Evolutionary conservation across 2,329 filamentous ascomycete genomes (phyloP).

Genomic region (Penicillium griseofulvum): DNA sequence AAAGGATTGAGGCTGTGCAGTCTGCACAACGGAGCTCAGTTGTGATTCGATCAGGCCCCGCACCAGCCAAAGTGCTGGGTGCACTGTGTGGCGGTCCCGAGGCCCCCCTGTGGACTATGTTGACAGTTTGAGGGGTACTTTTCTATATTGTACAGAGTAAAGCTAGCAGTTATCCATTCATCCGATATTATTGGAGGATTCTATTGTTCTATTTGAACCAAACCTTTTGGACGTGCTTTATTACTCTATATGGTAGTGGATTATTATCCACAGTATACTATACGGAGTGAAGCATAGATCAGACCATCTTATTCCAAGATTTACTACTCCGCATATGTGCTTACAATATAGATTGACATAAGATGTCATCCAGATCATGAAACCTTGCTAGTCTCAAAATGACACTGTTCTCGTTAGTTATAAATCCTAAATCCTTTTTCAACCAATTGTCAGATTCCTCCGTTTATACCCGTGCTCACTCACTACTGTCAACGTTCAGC

Average conservation of each 20-base stretch:
- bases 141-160: not conserved
- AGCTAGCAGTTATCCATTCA: not conserved
- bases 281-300: not conserved
- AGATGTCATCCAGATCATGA: not conserved
- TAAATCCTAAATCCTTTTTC: not conserved
- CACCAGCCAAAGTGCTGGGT: constrained; percentile 24
- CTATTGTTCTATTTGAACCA: not conserved
- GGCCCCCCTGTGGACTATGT: not conserved
- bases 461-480: constrained; percentile 10
- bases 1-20: constrained; percentile 32
- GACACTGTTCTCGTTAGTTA: not conserved
- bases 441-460: constrained; percentile 6
- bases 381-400: not conserved
- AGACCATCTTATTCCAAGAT: not conserved
- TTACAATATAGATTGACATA: not conserved
- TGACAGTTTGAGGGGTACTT: constrained; percentile 2
- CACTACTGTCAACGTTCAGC: not conserved
- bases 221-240: constrained; percentile 7
- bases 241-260: constrained; percentile 10
- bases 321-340: too few relatives aligned
- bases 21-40: constrained; percentile 6
- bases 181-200: not conserved
- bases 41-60: constrained; percentile 27
- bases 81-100: constrained; percentile 19
- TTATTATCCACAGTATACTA: not conserved